These are phyloP conservation scores for Solanum hybrid DNA, from an alignment of 305 asterid species.

Conservation along the genomic window DNA sequence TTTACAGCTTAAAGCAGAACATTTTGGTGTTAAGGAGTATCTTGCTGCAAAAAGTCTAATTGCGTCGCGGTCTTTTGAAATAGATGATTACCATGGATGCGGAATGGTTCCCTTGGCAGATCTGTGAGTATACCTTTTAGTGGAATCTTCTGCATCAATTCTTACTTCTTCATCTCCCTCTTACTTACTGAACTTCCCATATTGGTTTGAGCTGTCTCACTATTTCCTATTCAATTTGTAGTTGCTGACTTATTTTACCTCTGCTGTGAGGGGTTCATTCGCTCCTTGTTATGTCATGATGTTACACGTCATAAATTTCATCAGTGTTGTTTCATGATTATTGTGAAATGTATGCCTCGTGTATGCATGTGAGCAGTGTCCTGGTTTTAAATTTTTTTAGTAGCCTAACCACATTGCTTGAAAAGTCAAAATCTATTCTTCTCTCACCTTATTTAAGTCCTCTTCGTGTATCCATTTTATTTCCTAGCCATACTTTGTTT, in stretches of 20 bases:
- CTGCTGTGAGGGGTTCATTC: neutral
- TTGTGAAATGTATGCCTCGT: neutral
- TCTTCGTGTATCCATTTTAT: neutral
- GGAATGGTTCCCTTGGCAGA: conserved; percentile 99
- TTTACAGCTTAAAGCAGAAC: conserved; percentile 40
- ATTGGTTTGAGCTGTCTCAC: neutral
- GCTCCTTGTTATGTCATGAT: neutral
- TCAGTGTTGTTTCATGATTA: neutral
- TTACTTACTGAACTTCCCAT: neutral
- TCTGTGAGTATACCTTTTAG: conserved; percentile 46
- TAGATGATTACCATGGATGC: conserved; percentile 71
- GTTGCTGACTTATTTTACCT: conserved; percentile 1
- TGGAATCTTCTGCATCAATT: neutral
- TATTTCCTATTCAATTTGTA: neutral
- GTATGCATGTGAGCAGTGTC: neutral
- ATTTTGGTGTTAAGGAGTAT: conserved; percentile 56
- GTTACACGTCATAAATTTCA: neutral
- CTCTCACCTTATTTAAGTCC: neutral
- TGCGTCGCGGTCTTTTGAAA: conserved; percentile 76
- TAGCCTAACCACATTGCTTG: neutral
- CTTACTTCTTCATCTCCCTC: neutral
- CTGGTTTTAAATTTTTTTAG: neutral
- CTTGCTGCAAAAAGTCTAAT: conserved; percentile 73
- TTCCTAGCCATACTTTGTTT: neutral
- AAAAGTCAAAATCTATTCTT: neutral